A percentile compares a stretch with the other conserved stretches of the same genome.
Evolutionary conservation across 2,329 filamentous ascomycete species (phyloP).

Genomic region (Fusarium gaditjirri): DNA sequence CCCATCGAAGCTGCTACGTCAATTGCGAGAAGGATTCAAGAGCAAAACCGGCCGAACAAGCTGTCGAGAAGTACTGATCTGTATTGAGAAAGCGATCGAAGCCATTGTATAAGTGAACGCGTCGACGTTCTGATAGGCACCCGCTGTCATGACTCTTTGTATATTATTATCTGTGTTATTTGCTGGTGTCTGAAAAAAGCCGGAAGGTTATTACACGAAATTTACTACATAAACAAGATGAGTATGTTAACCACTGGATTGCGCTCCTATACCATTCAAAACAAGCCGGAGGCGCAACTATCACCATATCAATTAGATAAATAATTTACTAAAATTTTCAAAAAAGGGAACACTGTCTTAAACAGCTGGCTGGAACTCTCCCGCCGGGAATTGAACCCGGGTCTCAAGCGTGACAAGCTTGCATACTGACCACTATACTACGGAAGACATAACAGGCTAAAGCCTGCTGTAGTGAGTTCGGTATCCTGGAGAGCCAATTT

Average conservation of each 20-base stretch:
- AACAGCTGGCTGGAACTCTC: conserved; percentile 28
- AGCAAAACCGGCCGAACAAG: neutral
- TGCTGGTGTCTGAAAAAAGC: too few relatives aligned
- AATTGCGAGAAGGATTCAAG: conserved; percentile 1
- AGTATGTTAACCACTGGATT: rapidly evolving
- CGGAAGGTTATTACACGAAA: rapidly evolving
- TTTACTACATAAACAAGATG: rapidly evolving
- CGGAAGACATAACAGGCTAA: conserved; percentile 17
- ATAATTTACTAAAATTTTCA: rapidly evolving
- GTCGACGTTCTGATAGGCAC: too few relatives aligned
- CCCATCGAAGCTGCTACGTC: neutral
- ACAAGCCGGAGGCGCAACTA: rapidly evolving
- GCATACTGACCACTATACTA: conserved; percentile 36
- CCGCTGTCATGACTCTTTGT: too few relatives aligned
- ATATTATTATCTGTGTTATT: too few relatives aligned
- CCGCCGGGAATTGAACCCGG: conserved; percentile 35
- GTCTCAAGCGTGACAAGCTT: conserved; percentile 35
- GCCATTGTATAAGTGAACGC: neutral
- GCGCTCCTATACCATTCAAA: rapidly evolving
- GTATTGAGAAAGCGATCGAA: neutral
- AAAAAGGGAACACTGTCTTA: neutral
- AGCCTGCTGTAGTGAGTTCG: conserved; percentile 13
- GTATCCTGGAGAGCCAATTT: rapidly evolving
- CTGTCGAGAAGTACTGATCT: conserved; percentile 17
- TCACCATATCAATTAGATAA: rapidly evolving